Conservation (phyloP, 257 asterid genomes). For the Jacaranda mimosifolia region DNA sequence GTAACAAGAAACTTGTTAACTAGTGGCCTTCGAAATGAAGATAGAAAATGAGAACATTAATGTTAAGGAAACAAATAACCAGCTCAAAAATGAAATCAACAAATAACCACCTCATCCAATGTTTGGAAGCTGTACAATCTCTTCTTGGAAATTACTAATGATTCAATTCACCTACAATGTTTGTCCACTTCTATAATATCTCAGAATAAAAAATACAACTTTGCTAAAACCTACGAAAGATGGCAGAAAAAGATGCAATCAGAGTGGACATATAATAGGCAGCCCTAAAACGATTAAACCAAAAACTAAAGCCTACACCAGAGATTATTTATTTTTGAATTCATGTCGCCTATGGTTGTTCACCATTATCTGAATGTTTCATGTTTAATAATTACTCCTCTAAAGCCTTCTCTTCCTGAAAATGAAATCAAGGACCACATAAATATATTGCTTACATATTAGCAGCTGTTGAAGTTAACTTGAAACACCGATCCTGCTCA, state of each 20-base stretch:
- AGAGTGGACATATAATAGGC: conserved; percentile 4
- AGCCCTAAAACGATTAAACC: background rate
- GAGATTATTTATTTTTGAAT: conserved; percentile 15
- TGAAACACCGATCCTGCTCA: conserved; percentile 35
- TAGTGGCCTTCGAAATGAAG: background rate
- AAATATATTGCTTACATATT: background rate
- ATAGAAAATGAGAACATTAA: background rate
- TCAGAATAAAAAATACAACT: conserved; percentile 17
- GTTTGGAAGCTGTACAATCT: conserved; percentile 34
- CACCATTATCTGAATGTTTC: conserved; percentile 27
- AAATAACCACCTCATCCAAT: background rate
- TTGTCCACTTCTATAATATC: conserved; percentile 22
- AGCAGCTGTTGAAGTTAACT: conserved; percentile 33
- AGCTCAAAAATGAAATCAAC: conserved; percentile 14
- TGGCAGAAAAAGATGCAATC: conserved; percentile 10
- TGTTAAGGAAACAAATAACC: background rate
- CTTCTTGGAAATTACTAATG: conserved; percentile 12
- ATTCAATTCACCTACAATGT: conserved; percentile 18
- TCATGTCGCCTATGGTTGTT: background rate
- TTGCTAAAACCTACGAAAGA: conserved; percentile 19
- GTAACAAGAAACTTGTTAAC: background rate
- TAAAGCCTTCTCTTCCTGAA: conserved; percentile 17
- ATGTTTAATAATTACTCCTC: conserved; percentile 17
- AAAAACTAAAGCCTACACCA: conserved; percentile 29
- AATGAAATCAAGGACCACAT: conserved; percentile 30